Conservation (phyloP, 1,284 basidiomycete genomes). For the Melampsora larici-populina region DNA sequence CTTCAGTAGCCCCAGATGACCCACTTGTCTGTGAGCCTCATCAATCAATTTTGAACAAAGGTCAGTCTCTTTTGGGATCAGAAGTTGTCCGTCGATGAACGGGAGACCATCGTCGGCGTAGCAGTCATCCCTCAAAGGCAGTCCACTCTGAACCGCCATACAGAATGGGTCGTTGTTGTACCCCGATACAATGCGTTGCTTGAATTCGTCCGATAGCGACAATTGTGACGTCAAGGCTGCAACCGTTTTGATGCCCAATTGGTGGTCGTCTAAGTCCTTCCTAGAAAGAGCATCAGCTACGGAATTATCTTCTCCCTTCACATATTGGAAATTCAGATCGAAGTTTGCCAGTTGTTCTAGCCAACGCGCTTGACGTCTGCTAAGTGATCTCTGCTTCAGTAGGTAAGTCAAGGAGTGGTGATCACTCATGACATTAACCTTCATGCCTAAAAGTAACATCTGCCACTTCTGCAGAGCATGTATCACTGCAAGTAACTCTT, state of each 20-base stretch:
- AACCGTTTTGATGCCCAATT: slow-evolving; percentile 49
- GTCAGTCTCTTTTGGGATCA: not conserved
- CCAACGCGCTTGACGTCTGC: no score
- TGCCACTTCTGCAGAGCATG: not conserved
- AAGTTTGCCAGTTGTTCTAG: no score
- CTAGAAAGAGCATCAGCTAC: no score
- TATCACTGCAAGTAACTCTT: no score
- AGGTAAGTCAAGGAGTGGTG: no score
- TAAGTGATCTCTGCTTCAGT: no score
- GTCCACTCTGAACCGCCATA: not conserved
- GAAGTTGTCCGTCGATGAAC: not conserved
- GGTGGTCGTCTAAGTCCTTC: not conserved
- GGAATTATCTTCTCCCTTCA: no score
- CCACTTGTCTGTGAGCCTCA: not conserved
- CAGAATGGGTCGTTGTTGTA: not conserved
- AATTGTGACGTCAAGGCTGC: slow-evolving; percentile 58
- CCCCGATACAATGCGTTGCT: slow-evolving; percentile 26
- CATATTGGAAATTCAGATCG: no score
- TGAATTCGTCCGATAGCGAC: slow-evolving; percentile 52
- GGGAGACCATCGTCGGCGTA: not conserved
- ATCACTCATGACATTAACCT: no score
- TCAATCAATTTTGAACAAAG: not conserved
- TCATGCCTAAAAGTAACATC: no score
- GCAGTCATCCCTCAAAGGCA: not conserved
- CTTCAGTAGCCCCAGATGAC: no score